A percentile compares a stretch with the other conserved stretches of the same genome.
Evolutionary conservation across 2,329 filamentous ascomycete species (phyloP).

Genomic region (Onygenales sp.): DNA sequence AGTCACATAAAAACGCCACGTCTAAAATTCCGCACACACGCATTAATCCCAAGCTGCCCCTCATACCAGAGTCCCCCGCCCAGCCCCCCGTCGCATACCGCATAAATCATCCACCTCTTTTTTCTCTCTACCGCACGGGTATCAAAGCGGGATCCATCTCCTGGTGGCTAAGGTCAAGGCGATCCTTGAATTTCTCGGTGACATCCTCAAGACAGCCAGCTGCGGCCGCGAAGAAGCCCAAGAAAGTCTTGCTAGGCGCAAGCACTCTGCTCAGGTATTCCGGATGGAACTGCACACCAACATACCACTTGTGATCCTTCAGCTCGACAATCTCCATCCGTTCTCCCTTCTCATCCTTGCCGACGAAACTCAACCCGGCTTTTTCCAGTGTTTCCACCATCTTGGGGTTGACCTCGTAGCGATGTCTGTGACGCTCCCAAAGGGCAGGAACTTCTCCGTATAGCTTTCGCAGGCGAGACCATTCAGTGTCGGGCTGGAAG

Average conservation of each 20-base stretch:
- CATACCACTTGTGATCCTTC: conserved; percentile 74
- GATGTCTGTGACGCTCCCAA: conserved; percentile 72
- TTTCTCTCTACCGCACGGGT: not conserved
- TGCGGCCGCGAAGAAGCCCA: conserved; percentile 76
- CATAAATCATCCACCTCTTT: not conserved
- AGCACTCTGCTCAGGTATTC: conserved; percentile 74
- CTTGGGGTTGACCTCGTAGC: conserved; percentile 82
- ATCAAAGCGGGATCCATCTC: not conserved
- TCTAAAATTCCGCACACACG: too few relatives aligned
- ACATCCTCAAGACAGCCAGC: conserved; percentile 53
- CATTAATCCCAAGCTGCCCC: too few relatives aligned
- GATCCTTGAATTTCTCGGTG: conserved; percentile 17
- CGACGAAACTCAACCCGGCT: conserved; percentile 64
- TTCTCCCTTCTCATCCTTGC: conserved; percentile 67
- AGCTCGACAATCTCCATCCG: conserved; percentile 79
- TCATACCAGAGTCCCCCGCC: too few relatives aligned
- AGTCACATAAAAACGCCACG: too few relatives aligned
- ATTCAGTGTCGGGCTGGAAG: conserved; percentile 68
- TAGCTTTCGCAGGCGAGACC: conserved; percentile 65
- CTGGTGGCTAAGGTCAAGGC: conserved; percentile 13
- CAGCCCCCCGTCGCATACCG: too few relatives aligned
- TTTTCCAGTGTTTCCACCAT: conserved; percentile 60
- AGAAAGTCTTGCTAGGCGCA: conserved; percentile 62
- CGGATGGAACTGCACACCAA: conserved; percentile 81
- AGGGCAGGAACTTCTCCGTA: conserved; percentile 53